Evolutionary conservation across 495 filamentous ascomycete genomes (phyloP), one percentile per base, ranked within the genome.

Genomic region (Zalerion maritima): DNA sequence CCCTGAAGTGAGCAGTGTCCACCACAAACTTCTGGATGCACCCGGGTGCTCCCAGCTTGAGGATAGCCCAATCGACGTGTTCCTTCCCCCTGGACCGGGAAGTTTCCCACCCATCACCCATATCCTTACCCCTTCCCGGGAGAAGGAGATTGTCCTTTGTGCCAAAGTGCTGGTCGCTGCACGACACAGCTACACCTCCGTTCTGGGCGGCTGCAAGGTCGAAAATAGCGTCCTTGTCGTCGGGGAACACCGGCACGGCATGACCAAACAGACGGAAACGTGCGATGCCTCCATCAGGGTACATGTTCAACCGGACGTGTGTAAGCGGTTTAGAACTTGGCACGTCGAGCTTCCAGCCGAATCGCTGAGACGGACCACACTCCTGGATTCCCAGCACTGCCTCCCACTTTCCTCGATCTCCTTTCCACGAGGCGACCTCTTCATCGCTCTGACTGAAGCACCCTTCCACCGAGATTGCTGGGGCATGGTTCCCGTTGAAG

Each of bases 81-180:
- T 69, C 77, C 40, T 71, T 71, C 14, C 64, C 71, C 14, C 86
- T 56, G 18, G 76, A 83, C 21, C 86, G 68, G 30, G 77, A 74
- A 7, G 85, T 94, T 55, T 94, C 85, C 85, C 86, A 94, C 2
- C 86, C 86, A 50, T 92, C 85, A 18, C 84, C 79, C 84, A 93
- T 93, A 52, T 94, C 76, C 46, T 76, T 71, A 5, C 86, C 86
- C 15, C 86, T 64, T 2, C 84, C 84, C 2, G 86, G 85, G 8
- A 93, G 58, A 9, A 93, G 67, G 25, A 93, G 51, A 50, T 94
- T 92, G 35, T 76, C 73, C 48, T 75, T 80, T 6, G 71, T 75
- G 2, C 85, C 81, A 46, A 79, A 94, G 49, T 93, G 84, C 54
- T 92, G 70, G 45, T 93, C 81, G 21, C 75, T 86, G 42, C 78